Base-by-base conservation (phyloP, 1,284 basidiomycete genomes). In the Moesziomyces aphidis region DNA sequence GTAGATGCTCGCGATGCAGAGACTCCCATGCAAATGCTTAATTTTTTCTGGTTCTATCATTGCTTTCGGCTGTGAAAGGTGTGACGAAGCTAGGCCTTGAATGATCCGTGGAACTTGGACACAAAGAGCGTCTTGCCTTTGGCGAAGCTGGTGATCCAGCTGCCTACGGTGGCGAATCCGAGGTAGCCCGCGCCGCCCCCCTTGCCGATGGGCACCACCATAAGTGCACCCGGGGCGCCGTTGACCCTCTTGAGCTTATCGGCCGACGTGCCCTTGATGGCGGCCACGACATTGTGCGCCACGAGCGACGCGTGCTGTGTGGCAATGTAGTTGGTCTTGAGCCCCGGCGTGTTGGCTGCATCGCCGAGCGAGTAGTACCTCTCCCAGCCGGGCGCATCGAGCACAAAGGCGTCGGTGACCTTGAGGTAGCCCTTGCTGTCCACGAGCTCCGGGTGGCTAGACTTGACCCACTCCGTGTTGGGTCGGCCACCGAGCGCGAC, bases 401-500 rank as follows among this genome's bases (percentile, higher is more conserved):
- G 64, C 48, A 26, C 54, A 43, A 79, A 68, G 3, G 60, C 57
- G 4, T 61, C 46, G 57, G 85, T 78, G 46, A 87, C 86, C 23
- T 71, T 74, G 73, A 87, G 78, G 48, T 83, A 69, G 11, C 62
- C 62, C 36, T 66, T 57, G 7, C 59, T 39, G 50, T 83, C 64
- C 28, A 86, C 26, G n/a, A 86, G 47, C 15, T 57, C 23, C 0
- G 81, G 50, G 70, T 87, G 84, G 49, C 69, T 77, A 1, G 71
- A 55, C 10, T 63, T 45, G 15, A 87, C 76, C 51, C 87, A 64
- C 5, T 50, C 50, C 1, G 85, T 81, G 65, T 86, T 86, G n/a
- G 86, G 83, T 28, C 67, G 76, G 74, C 86, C 86, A 15, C 87
- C 87, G 17, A 80, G 79, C 10, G 85, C 83, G 52, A 86, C 45